Evolutionary conservation across 2,329 filamentous ascomycete species (phyloP).

Genomic region (Juglanconis juglandina): DNA sequence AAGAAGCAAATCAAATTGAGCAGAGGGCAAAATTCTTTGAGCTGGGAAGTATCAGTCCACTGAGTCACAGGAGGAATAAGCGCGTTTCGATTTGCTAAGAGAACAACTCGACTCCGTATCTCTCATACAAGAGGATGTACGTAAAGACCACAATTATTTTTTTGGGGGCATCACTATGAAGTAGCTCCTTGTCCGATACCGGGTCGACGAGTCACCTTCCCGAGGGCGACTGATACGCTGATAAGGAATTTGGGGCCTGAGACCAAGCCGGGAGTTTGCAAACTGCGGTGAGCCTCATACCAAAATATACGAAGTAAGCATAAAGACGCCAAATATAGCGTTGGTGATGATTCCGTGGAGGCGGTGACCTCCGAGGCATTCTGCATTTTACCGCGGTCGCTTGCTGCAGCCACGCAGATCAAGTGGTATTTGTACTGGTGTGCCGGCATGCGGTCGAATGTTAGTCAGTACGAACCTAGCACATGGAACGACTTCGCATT

Average conservation of each 20-base stretch:
- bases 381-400: background rate
- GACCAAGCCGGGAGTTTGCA: background rate
- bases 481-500: no score
- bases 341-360: background rate
- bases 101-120: background rate
- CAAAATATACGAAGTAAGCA: background rate
- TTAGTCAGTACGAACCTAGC: no score
- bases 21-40: background rate
- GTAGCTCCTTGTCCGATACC: conserved; percentile 14
- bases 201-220: conserved; percentile 9
- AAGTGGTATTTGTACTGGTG: background rate
- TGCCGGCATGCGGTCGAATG: background rate
- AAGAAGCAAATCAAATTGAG: background rate
- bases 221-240: background rate
- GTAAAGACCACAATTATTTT: conserved; percentile 14
- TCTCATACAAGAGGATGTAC: conserved; percentile 5
- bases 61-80: conserved; percentile 1
- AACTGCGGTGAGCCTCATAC: background rate
- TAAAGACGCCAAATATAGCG: background rate
- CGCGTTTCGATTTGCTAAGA: conserved; percentile 17
- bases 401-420: background rate
- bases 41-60: background rate
- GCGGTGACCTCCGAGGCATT: background rate
- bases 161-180: conserved; percentile 8
- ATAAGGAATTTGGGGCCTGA: conserved; percentile 4